Base-by-base conservation (phyloP, 139 green algal genomes). In the Coccomyxa sp. region DNA sequence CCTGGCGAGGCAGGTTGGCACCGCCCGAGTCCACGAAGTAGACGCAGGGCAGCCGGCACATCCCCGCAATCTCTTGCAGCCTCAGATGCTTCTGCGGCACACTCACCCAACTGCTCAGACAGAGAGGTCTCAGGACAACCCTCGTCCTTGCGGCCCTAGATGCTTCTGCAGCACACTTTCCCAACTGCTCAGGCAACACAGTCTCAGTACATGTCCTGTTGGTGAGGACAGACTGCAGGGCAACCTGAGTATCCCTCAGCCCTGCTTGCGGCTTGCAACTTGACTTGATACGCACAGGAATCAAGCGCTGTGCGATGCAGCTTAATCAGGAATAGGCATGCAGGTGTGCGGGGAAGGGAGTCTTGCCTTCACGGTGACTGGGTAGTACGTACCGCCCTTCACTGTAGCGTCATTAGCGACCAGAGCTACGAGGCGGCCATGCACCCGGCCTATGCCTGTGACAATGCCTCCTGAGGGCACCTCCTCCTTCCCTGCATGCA, bases 381-480 rank as follows among this genome's bases (percentile, higher is more conserved):
- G 95, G 84, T 96, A 98, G 88, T 98, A 98, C 0, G 93, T 98
- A 41, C 94, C 94, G 35, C 87, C 89, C 83, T 93, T 92, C 38
- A 98, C 91, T 12, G 95, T 98, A 8, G 95, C 91, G 73, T 98
- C 95, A 79, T 98, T 98, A 54, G 95, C 95, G 29, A 94, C 93
- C 0, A 98, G 39, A 29, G 92, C 92, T 39, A 93, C 90, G 54
- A 95, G 77, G 55, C 85, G 78, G 22, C 95, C 95, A 8, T 91
- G 79, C 36, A 98, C 92, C 2, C 78, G 68, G 10, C 95, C 95
- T 7, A 98, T 87, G 39, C 95, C 95, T 2, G 95, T 98, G 24
- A 98, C 92, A 16, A 98, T 81, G 55, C 94, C 95, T 31, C 92
- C 95, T 38, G 80, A 78, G 1, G 95, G 90, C 33, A 98, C 94